A percentile compares a stretch with the other conserved stretches of the same genome.
phyloP scores from a whole-genome alignment of 495 filamentous ascomycete genomes.

The Lophium mytilinum region DNA sequence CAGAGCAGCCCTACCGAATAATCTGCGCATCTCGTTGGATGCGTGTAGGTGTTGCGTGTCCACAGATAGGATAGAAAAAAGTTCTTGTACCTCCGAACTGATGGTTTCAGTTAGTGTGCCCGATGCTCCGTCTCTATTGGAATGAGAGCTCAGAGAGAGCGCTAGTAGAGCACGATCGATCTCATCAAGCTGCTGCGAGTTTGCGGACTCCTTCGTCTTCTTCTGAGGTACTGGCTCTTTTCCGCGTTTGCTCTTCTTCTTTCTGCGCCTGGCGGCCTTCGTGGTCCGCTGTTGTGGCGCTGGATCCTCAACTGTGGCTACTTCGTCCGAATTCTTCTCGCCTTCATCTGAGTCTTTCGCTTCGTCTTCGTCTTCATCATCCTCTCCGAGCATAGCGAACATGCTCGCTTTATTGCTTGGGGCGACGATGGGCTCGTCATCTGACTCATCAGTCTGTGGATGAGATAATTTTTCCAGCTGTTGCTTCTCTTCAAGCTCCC shows the following conservation, averaged over 20 bases:
- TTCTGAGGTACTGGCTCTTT: slow-evolving; percentile 25
- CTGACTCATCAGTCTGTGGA: slow-evolving; percentile 29
- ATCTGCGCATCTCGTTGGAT: slow-evolving; percentile 82
- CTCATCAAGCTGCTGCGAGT: slow-evolving; percentile 53
- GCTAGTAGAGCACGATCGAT: slow-evolving; percentile 73
- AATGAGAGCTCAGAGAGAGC: slow-evolving; percentile 37
- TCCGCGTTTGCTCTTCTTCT: slow-evolving; percentile 43
- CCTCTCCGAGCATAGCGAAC: slow-evolving; percentile 18
- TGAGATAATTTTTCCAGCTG: slow-evolving; percentile 52
- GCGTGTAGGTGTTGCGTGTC: slow-evolving; percentile 77
- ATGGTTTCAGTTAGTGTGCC: slow-evolving; percentile 18
- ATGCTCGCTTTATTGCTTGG: slow-evolving; percentile 15
- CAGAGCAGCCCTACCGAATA: slow-evolving; percentile 79
- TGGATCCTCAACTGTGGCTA: not conserved
- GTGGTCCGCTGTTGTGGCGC: not conserved
- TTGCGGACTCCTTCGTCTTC: slow-evolving; percentile 2
- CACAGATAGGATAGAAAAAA: slow-evolving; percentile 58
- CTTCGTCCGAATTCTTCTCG: slow-evolving; percentile 32
- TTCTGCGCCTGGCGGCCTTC: slow-evolving; percentile 21
- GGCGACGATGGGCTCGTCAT: slow-evolving; percentile 23
- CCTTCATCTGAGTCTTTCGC: slow-evolving; percentile 25
- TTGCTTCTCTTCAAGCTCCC: slow-evolving; percentile 36
- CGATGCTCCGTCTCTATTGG: slow-evolving; percentile 24
- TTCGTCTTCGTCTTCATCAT: slow-evolving; percentile 33
- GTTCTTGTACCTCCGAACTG: slow-evolving; percentile 32